These are phyloP conservation scores for Geoglossum glabrum DNA, from an alignment of 495 filamentous ascomycete genomes.

Conservation along the genomic window DNA sequence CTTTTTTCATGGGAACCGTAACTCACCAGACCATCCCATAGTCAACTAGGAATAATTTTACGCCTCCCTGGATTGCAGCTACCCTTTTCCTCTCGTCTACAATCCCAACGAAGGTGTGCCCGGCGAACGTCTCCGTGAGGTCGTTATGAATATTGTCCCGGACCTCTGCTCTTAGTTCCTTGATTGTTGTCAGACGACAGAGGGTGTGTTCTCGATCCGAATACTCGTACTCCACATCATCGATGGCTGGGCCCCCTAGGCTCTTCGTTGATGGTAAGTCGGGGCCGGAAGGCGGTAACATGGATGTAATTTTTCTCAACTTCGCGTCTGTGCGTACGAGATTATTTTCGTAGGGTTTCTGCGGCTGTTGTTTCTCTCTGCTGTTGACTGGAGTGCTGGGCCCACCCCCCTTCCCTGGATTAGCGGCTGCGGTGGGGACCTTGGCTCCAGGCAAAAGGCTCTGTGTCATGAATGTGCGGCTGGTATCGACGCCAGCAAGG, in stretches of 20 bases:
- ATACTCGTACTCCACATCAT: slow-evolving; percentile 43
- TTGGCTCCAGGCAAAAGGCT: slow-evolving; percentile 57
- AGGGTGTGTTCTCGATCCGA: slow-evolving; percentile 44
- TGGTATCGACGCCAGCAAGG: slow-evolving; percentile 78
- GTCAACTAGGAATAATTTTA: slow-evolving; percentile 85
- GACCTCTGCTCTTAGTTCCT: slow-evolving; percentile 59
- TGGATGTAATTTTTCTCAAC: slow-evolving; percentile 84
- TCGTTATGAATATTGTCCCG: slow-evolving; percentile 73
- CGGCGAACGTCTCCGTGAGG: slow-evolving; percentile 73
- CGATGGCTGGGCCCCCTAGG: not conserved
- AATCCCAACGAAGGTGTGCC: slow-evolving; percentile 83
- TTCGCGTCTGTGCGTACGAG: slow-evolving; percentile 82
- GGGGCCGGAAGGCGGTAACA: slow-evolving; percentile 37
- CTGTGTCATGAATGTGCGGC: slow-evolving; percentile 85
- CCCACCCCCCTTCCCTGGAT: slow-evolving; percentile 12
- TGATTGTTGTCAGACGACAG: slow-evolving; percentile 62
- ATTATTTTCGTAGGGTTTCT: slow-evolving; percentile 66
- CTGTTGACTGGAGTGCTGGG: slow-evolving; percentile 13
- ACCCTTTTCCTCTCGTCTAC: slow-evolving; percentile 76
- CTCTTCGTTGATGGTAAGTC: not conserved
- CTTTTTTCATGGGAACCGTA: not conserved
- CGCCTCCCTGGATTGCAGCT: slow-evolving; percentile 78
- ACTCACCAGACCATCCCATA: slow-evolving; percentile 56
- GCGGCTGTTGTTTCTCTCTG: slow-evolving; percentile 20
- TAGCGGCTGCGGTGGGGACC: slow-evolving; percentile 17